Base-by-base conservation (phyloP, 2,329 filamentous ascomycete genomes). In the Fusarium xyrophilum region DNA sequence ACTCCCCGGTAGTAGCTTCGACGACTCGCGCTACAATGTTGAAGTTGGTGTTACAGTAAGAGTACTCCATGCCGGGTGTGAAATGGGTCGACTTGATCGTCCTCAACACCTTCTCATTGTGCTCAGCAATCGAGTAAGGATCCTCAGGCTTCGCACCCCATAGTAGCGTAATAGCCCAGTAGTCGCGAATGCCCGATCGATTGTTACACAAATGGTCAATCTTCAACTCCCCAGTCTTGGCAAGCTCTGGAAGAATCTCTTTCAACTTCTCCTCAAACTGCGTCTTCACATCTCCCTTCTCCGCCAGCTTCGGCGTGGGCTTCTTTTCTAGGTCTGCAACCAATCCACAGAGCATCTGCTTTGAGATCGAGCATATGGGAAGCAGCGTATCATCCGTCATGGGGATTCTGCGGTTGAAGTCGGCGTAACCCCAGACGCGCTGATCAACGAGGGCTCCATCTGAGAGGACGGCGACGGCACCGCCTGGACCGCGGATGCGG, bases 31-130 rank as follows among this genome's bases (percentile, higher is more conserved):
- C 65, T 27, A 68, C 42, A 3, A 68, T 65, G 27, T 68, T 68
- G 40, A 56, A 68, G n/a, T 68, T 68, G 25, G 65, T 68, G 23
- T 68, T 68, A 13, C 50, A 65, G 50, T 68, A 68, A 32, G 65
- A 68, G 33, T 65, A 68, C 50, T 68, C 65, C 12, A n/a, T 53
- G 4, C 65, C 65, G 0, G 65, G 65, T 19, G 59, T 43, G 27
- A 68, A 68, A 27, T 68, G 65, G 19, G 43, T 48, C 6, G 65
- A 68, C 50, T 51, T 61, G 28, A 68, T 28, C 3, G 36, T 55
- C 11, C 68, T 36, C 6, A 68, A 19, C 30, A 68, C 53, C 1
- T 48, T 39, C 5, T 38, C 60, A 33, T 68, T 65, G 5, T 68
- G 60, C 17, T 68, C 46, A 35, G 56, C 38, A 23, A 68, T 15